Conservation (phyloP, 257 asterid species). For the Agastache rugosa region DNA sequence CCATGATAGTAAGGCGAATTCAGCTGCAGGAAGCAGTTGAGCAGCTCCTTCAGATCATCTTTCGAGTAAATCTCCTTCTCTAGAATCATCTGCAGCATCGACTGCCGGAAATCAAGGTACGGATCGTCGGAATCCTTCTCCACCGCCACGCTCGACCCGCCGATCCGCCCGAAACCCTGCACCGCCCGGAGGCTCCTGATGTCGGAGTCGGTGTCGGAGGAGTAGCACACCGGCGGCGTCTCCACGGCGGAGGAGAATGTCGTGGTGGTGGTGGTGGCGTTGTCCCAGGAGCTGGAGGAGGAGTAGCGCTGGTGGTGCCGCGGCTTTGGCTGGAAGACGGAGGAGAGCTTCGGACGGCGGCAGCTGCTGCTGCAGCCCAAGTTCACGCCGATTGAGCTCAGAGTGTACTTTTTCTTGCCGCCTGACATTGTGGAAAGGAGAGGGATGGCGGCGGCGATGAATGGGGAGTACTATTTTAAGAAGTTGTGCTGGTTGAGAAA, state of each 20-base stretch:
- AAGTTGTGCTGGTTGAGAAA: not conserved
- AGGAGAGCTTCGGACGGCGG: constrained; percentile 62
- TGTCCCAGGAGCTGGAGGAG: constrained; percentile 61
- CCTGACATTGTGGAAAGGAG: constrained; percentile 50
- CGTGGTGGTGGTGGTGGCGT: constrained; percentile 56
- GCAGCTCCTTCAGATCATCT: constrained; percentile 73
- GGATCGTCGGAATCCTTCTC: constrained; percentile 96
- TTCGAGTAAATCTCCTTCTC: constrained; percentile 77
- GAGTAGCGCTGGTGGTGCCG: constrained; percentile 38
- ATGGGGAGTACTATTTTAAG: not conserved
- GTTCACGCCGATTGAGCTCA: constrained; percentile 49
- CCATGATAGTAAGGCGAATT: constrained; percentile 94
- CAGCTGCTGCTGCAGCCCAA: constrained; percentile 76
- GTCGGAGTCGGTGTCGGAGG: constrained; percentile 60
- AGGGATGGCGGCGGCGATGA: not conserved
- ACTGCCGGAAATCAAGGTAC: constrained; percentile 86
- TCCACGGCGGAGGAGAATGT: constrained; percentile 54
- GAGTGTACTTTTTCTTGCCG: constrained; percentile 52
- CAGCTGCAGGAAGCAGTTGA: constrained; percentile 85
- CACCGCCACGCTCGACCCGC: constrained; percentile 79
- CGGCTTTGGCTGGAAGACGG: constrained; percentile 60
- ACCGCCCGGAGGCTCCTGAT: constrained; percentile 63
- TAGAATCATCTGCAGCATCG: constrained; percentile 96
- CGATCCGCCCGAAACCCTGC: constrained; percentile 73
- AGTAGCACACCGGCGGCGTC: constrained; percentile 50